Base-by-base conservation (phyloP, 768 basidiomycete genomes). In the Suillus paluster region DNA sequence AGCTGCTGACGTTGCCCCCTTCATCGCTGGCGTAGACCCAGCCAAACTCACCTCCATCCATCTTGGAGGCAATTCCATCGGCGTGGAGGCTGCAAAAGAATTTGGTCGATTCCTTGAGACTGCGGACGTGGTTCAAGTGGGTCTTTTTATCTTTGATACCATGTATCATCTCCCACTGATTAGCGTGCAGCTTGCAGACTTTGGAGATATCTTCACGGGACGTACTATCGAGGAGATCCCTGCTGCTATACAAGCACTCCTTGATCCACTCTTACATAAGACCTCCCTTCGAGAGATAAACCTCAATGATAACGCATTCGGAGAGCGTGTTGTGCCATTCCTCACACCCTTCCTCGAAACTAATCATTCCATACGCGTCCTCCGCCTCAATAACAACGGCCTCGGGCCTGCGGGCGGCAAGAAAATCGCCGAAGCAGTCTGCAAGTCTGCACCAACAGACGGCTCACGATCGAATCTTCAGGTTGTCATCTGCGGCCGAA, bases 141-240 rank as follows among this genome's bases (percentile, higher is more conserved):
- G 83, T 72, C 8, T 34, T n/a, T 4, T 57, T n/a, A 3, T 12
- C 7, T 25, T 2, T 17, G 19, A 33, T 41, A 11, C 38, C 33
- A 41, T n/a, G 6, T 27, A 60, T 48, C 34, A 59, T 57, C 66
- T 48, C 33, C 38, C 58, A 45, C 56, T n/a, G 44, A 41, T 27
- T 21, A 19, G 17, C 45, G 50, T 50, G 33, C 72, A 99, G 97
- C 80, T 97, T 62, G 97, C 96, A 67, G 90, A 99, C 80, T 92
- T 98, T 66, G 91, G 94, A 34, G 97, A 98, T 78, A 96, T 99
- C 77, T 99, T 99, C 79, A 98, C 97, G 3, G 94, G 96, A 59
- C 92, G 97, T 66, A 84, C 97, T 70, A 98, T 98, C 79, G 83
- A 86, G 63, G 97, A 99, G 75, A 99, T 99, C 72, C 97, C 97